phyloP scores from a whole-genome alignment of 345 rosid genomes.

The Eucalyptus albens region DNA sequence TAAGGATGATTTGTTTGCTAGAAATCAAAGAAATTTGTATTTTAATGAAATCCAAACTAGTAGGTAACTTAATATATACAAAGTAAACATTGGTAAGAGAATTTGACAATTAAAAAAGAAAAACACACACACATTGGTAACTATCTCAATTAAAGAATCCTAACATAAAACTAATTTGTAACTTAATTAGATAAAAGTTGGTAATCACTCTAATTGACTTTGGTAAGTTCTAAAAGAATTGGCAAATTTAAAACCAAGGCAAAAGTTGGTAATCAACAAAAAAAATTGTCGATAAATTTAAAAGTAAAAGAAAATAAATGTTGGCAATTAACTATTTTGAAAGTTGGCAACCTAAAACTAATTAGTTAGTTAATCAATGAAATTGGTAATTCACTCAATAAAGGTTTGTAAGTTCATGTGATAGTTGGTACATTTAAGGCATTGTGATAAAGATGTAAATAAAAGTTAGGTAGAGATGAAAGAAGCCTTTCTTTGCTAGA shows the following conservation, averaged over 20 bases:
- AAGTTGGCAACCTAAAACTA: not conserved
- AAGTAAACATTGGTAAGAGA: not conserved
- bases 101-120: not conserved
- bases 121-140: not conserved
- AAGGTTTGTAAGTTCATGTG: not conserved
- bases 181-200: not conserved
- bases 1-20: not conserved
- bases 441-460: not conserved
- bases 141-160: not conserved
- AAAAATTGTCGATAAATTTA: not conserved
- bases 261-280: not conserved
- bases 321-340: not conserved
- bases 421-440: not conserved
- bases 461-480: not conserved
- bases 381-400: not conserved
- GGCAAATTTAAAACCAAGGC: not conserved
- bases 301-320: not conserved
- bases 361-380: not conserved
- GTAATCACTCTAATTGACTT: not conserved
- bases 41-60: not conserved
- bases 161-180: not conserved
- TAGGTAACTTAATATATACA: not conserved
- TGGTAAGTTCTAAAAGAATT: not conserved
- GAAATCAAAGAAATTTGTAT: not conserved
- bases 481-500: not conserved